Evolutionary conservation across 306 rosid genomes (phyloP), one percentile per base, ranked within the genome.

Genomic region (Quercus gilva): DNA sequence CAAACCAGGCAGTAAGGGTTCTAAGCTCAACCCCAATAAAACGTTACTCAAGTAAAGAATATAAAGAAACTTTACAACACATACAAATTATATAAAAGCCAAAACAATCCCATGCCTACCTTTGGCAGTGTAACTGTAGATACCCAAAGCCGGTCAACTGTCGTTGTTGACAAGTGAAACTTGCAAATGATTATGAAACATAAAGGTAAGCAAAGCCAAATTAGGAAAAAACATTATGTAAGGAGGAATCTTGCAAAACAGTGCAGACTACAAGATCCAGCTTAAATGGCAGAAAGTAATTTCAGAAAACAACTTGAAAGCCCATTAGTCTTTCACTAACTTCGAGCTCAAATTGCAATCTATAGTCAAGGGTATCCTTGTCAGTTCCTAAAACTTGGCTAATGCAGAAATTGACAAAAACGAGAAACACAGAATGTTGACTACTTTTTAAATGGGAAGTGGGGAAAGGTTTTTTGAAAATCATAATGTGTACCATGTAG

Each of bases 161-260:
- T 90, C 80, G 97, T 90, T 77, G 97, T 92, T 79, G 98, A 92
- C 88, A 94, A 82, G 80, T 86, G 77, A 88, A 91, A 88, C 83
- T 97, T 94, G 80, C 12, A 81, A 26, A 78, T 55, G 35, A 31
- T 31, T 31, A 78, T 74, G 57, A 81, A 76, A 78, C 18, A 77
- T 56, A 61, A 75, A 37, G 57, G 51, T 70, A 21, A 80, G 28
- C 52, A 35, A 56, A 67, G 52, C 67, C 19, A 76, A 53, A 76
- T 20, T 41, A 79, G n/a, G 9, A 8, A 65, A 33, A 65, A 67
- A 67, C n/a, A 3, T 12, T 19, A 19, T 9, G 4, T 31, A 43
- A 33, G 51, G 17, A 31, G 25, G 71, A 18, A 31, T 43, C 71
- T 33, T 1, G 25, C 71, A 8, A 65, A 63, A 31, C 2, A 65